Base-by-base conservation (phyloP, 345 rosid species). In the Arabis alpina region DNA sequence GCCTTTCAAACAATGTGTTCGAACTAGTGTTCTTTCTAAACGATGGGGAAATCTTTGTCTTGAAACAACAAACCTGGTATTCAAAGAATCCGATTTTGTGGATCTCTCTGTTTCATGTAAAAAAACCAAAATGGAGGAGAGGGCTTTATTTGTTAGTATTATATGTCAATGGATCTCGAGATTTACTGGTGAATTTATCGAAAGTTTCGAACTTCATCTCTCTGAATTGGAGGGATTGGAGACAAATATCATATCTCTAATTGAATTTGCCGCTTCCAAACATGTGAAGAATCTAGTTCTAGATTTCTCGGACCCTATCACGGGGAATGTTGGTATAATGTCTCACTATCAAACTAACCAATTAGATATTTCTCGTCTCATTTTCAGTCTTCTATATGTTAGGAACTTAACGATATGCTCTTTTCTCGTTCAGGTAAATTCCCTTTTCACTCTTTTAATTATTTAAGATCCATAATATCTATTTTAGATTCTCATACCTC, bases 1-100 rank as follows among this genome's bases (percentile, higher is more conserved):
- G 1, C 63, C 76, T 10, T 53, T 62, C 32, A 71, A 62, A 62
- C 63, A 62, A 10, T 62, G n/a, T 15, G 70, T 71, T 24, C 45
- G 54, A 0, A 71, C 56, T 4, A 71, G 63, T 71, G 48, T 62
- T 71, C 48, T 71, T 1, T 48, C 76, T 5, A 71, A 36, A 27
- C 23, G 56, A 23, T 71, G 76, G 76, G 44, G 3, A 2, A 1
- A 71, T 44, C 63, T 71, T 24, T 71, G 54, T 54, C 49, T 7
- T 24, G 15, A 62, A 14, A 55, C 53, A 1, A 68, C 24, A 16
- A 44, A 56, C 34, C 54, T 71, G 13, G 63, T 62, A 4, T 62
- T 71, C 56, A 71, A 23, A 44, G 70, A 71, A 28, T 71, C 63
- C 2, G 70, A 71, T 0, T 71, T 71, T 27, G 8, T 32, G 11